Conservation (phyloP, 1,139 yeast genomes). For the Pichia sp. region DNA sequence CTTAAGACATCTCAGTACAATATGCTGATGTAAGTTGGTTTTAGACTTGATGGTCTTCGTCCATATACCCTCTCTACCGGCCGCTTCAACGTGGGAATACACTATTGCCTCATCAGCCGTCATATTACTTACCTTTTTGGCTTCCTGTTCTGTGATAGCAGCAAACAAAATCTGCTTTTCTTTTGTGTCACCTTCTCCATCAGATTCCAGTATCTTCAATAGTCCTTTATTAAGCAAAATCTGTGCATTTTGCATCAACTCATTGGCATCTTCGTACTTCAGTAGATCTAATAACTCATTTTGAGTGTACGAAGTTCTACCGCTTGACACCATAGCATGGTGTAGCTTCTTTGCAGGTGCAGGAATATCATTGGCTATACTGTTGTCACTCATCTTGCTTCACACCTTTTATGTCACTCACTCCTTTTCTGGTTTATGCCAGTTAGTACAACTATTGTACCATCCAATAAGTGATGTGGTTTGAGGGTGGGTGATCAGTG, state of each 20-base stretch:
- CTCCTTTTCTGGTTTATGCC: too few relatives aligned
- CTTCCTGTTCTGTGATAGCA: conserved; percentile 64
- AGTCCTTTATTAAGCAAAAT: conserved; percentile 61
- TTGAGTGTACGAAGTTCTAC: conserved; percentile 51
- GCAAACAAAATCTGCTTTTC: conserved; percentile 57
- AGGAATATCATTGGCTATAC: conserved; percentile 9
- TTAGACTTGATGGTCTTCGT: conserved; percentile 87
- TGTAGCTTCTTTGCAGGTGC: conserved; percentile 55
- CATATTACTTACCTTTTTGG: conserved; percentile 70
- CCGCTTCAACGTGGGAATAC: conserved; percentile 84
- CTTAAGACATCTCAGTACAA: conserved; percentile 81
- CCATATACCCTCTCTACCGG: conserved; percentile 96
- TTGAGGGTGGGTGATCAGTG: too few relatives aligned
- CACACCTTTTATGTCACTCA: not conserved
- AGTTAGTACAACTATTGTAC: not conserved
- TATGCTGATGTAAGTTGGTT: conserved; percentile 89
- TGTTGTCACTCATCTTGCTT: conserved; percentile 13
- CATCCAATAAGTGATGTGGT: too few relatives aligned
- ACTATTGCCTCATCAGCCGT: conserved; percentile 85
- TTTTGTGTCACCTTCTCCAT: conserved; percentile 54
- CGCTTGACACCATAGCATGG: conserved; percentile 50
- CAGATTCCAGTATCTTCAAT: conserved; percentile 54
- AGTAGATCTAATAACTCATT: conserved; percentile 51
- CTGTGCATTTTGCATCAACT: conserved; percentile 59
- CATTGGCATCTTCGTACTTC: conserved; percentile 30